Percentiles rank a stretch among this genome's conserved stretches.
Conservation (phyloP, 2,329 filamentous ascomycete genomes). For the Penicillium sp. region DNA sequence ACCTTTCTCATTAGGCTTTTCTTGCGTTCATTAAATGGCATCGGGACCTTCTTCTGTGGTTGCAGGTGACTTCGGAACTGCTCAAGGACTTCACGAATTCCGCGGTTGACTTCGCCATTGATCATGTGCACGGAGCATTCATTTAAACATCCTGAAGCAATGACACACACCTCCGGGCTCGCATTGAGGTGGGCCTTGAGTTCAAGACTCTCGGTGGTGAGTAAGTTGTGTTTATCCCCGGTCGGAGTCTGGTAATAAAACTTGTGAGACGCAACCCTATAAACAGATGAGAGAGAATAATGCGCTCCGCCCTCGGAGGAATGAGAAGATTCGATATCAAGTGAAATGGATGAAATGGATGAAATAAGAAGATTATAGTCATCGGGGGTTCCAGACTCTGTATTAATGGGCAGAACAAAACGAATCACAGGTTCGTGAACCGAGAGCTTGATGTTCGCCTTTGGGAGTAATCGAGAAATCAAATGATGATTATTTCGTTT, state of each 20-base stretch:
- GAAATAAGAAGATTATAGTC: slow-evolving; percentile 96
- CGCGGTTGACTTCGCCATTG: slow-evolving; percentile 86
- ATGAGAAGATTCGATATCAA: slow-evolving; percentile 96
- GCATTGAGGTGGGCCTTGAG: slow-evolving; percentile 81
- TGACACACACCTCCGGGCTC: slow-evolving; percentile 78
- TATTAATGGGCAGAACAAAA: slow-evolving; percentile 78
- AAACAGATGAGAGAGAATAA: slow-evolving; percentile 78
- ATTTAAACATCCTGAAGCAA: slow-evolving; percentile 74
- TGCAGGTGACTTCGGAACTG: slow-evolving; percentile 72
- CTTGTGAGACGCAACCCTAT: slow-evolving; percentile 79
- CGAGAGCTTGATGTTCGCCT: slow-evolving; percentile 90
- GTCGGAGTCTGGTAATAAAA: slow-evolving; percentile 91
- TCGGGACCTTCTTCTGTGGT: slow-evolving; percentile 55
- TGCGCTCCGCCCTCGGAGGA: slow-evolving; percentile 77
- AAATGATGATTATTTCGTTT: slow-evolving; percentile 59
- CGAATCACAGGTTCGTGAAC: slow-evolving; percentile 94
- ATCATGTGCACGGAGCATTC: slow-evolving; percentile 88
- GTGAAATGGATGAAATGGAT: slow-evolving; percentile 85
- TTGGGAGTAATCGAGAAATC: slow-evolving; percentile 86
- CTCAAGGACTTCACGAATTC: slow-evolving; percentile 83
- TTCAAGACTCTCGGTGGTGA: slow-evolving; percentile 85
- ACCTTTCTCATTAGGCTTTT: slow-evolving; percentile 72
- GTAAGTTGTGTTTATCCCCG: slow-evolving; percentile 77
- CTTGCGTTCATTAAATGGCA: slow-evolving; percentile 51
- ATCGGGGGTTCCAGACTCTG: slow-evolving; percentile 57